A percentile compares a stretch with the other conserved stretches of the same genome.
These are phyloP conservation scores for Nicotiana sylvestris DNA, from an alignment of 257 asterid species.

Conservation along the genomic window DNA sequence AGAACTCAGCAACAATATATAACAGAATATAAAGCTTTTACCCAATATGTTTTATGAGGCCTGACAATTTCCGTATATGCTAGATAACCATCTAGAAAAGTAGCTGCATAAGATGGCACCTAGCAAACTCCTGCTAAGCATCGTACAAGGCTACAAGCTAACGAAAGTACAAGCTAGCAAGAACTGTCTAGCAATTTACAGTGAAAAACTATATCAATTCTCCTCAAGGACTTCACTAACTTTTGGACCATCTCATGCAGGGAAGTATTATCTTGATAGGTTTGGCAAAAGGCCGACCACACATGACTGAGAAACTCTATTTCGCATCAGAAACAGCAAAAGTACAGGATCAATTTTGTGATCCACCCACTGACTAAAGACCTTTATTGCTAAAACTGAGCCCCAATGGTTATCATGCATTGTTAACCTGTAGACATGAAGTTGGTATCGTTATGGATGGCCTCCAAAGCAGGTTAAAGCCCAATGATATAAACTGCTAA, in stretches of 20 bases:
- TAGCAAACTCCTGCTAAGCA: neutral
- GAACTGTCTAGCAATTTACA: neutral
- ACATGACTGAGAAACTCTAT: slow-evolving; percentile 2
- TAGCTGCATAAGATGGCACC: neutral
- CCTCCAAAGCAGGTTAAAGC: neutral
- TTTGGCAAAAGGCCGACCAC: neutral
- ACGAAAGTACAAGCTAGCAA: neutral
- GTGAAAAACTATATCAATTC: neutral
- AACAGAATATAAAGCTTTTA: neutral
- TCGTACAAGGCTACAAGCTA: neutral
- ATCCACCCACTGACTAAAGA: neutral
- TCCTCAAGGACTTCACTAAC: neutral
- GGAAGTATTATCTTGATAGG: neutral
- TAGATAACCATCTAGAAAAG: slow-evolving; percentile 1
- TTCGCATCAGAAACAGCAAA: neutral
- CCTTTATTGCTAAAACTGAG: neutral
- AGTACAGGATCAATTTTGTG: neutral
- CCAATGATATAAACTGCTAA: neutral
- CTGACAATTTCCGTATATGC: neutral
- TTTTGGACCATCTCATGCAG: neutral
- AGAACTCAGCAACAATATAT: neutral
- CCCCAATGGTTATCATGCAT: neutral
- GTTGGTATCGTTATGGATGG: neutral
- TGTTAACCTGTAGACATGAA: neutral
- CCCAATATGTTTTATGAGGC: neutral